Percentiles rank a stretch among this genome's conserved stretches.
These are phyloP conservation scores for Pterocarpus macrocarpus DNA, from an alignment of 306 rosid genomes.

Conservation along the genomic window DNA sequence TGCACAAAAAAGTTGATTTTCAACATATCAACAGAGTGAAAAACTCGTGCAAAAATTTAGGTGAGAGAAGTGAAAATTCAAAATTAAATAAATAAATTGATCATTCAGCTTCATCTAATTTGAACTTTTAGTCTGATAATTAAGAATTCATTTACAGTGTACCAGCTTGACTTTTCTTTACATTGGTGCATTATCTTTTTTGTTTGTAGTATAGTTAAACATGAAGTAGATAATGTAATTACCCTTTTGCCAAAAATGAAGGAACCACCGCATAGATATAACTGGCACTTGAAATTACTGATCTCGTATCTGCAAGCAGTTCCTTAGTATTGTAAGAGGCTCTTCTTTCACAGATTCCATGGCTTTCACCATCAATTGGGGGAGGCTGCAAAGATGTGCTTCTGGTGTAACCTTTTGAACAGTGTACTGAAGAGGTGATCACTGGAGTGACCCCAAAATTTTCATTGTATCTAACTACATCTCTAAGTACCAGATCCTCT, in stretches of 20 bases:
- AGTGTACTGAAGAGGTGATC: conserved; percentile 42
- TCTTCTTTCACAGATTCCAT: conserved; percentile 51
- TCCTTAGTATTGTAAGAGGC: conserved; percentile 27
- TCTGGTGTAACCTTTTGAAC: conserved; percentile 41
- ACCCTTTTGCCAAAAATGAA: conserved; percentile 44
- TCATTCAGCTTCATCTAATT: conserved; percentile 6
- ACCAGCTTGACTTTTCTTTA: not conserved
- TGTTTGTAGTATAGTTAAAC: not conserved
- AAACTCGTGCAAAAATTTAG: not conserved
- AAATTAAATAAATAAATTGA: not conserved
- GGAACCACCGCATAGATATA: conserved; percentile 36
- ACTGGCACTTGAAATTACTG: conserved; percentile 13
- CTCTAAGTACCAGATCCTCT: conserved; percentile 77
- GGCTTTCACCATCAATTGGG: conserved; percentile 41
- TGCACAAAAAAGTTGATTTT: conserved; percentile 46
- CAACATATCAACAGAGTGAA: conserved; percentile 29
- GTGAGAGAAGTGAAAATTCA: conserved; percentile 30
- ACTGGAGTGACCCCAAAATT: conserved; percentile 43
- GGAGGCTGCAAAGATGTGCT: conserved; percentile 47
- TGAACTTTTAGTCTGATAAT: conserved; percentile 10
- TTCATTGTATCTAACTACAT: conserved; percentile 50
- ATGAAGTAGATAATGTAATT: conserved; percentile 16
- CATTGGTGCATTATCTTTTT: not conserved
- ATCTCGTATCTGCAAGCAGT: conserved; percentile 42
- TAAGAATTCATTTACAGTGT: not conserved